Base-by-base conservation (phyloP, 31 red algal genomes). In the Bonnemaisonia californica region DNA sequence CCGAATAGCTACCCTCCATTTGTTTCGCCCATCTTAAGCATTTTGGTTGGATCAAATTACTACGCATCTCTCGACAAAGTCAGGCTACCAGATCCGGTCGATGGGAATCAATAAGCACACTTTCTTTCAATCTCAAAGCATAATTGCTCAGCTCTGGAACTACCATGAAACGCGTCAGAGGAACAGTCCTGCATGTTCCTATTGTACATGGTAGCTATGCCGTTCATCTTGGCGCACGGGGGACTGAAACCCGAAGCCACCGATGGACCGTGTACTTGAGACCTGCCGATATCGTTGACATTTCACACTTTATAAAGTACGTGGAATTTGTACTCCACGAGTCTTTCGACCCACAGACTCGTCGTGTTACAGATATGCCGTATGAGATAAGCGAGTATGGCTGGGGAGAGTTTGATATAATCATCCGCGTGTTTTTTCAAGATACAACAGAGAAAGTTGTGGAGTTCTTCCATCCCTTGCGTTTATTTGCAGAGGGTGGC, bases 281-380 rank as follows among this genome's bases (percentile, higher is more conserved):
- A 13, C 86, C 81, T 39, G 39, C 88, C 57, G 62, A 88, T 54
- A 54, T 69, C 27, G 88, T 79, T 54, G 87, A 94, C 54, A 80
- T 98, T 54, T 94, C 91, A 24, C 83, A 92, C 62, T 91, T 94
- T 41, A 89, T 98, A 45, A 54, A 73, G 32, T 70, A 92, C 59
- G 95, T 98, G 9, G 95, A 98, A 48, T 98, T 98, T 61, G 73
- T 94, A 30, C 87, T 98, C 3, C 95, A 98, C 83, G 91, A 94
- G 78, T 91, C 80, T 3, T 94, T 98, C 32, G 54, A 75, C 28
- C 87, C 91, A 45, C 91, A 85, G 24, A 72, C 67, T 36, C 87
- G 95, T 42, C 70, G 76, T 27, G 91, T 98, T 13, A 76, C 76
- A 3, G 74, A 89, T 45, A 89, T 93, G 69, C 95, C 95, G 3